A percentile compares a stretch with the other conserved stretches of the same genome.
phyloP scores from a whole-genome alignment of 2,329 filamentous ascomycete genomes.

The Nemania serpens region DNA sequence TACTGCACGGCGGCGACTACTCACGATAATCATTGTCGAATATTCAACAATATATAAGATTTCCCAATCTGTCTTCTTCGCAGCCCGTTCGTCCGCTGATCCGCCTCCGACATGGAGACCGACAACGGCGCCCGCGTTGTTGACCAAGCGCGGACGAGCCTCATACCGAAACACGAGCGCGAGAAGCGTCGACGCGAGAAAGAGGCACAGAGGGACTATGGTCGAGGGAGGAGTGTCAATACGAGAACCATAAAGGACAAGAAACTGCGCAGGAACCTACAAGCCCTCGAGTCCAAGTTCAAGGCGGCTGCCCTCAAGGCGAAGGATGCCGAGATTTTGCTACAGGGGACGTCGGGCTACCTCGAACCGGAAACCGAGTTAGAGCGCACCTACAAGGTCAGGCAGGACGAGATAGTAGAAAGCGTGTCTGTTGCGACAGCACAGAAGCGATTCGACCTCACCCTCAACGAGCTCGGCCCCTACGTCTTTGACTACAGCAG shows the following conservation, averaged over 20 bases:
- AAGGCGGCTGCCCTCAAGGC: slow-evolving; percentile 80
- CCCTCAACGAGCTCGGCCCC: slow-evolving; percentile 79
- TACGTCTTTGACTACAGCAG: slow-evolving; percentile 89
- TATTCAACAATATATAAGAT: neutral
- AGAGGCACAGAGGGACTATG: slow-evolving; percentile 77
- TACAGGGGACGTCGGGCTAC: slow-evolving; percentile 85
- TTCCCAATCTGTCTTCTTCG: neutral
- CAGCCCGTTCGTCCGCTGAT: neutral
- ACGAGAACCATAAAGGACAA: slow-evolving; percentile 80
- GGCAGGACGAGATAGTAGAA: slow-evolving; percentile 80
- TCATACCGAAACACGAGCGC: slow-evolving; percentile 56
- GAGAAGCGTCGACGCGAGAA: slow-evolving; percentile 57
- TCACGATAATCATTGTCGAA: neutral
- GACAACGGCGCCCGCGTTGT: slow-evolving; percentile 60
- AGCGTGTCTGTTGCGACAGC: slow-evolving; percentile 81
- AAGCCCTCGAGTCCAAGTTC: slow-evolving; percentile 79
- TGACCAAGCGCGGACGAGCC: slow-evolving; percentile 54
- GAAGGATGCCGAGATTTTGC: slow-evolving; percentile 92
- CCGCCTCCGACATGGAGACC: slow-evolving; percentile 30
- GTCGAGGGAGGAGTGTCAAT: slow-evolving; percentile 77
- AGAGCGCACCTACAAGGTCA: slow-evolving; percentile 89
- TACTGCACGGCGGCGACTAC: neutral
- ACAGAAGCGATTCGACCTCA: slow-evolving; percentile 91
- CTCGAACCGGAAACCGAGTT: slow-evolving; percentile 86
- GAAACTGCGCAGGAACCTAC: slow-evolving; percentile 83